A percentile compares a stretch with the other conserved stretches of the same genome.
Conservation (phyloP, 768 basidiomycete genomes). For the Suillus spraguei region DNA sequence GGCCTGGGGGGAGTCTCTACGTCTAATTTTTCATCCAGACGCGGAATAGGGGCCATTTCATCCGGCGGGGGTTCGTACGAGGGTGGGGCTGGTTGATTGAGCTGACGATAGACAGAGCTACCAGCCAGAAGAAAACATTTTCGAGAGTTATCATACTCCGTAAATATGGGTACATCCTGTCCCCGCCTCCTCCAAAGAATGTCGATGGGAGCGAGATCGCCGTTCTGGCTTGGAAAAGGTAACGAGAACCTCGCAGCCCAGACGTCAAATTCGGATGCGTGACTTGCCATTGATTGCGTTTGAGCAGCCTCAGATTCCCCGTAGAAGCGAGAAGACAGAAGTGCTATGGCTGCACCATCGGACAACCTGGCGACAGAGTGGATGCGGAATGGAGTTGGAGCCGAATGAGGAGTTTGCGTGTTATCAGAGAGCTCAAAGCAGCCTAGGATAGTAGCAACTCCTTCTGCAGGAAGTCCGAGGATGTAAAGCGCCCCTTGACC, state of each 20-base stretch:
- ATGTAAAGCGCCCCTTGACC: slow-evolving; percentile 71
- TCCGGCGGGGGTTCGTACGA: slow-evolving; percentile 62
- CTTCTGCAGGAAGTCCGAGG: slow-evolving; percentile 45
- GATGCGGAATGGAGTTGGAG: slow-evolving; percentile 41
- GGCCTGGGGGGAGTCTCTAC: slow-evolving; percentile 47
- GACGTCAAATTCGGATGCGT: slow-evolving; percentile 56
- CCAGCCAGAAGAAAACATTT: slow-evolving; percentile 60
- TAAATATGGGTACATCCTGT: slow-evolving; percentile 66
- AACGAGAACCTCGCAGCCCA: slow-evolving; percentile 60
- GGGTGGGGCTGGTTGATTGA: slow-evolving; percentile 33
- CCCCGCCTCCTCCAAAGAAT: slow-evolving; percentile 74
- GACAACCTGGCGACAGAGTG: slow-evolving; percentile 38
- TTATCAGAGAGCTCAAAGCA: slow-evolving; percentile 46
- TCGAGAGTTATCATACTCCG: slow-evolving; percentile 47
- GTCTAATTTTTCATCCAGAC: slow-evolving; percentile 58
- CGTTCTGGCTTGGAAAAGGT: slow-evolving; percentile 35
- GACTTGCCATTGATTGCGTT: slow-evolving; percentile 19
- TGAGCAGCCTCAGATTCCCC: slow-evolving; percentile 23
- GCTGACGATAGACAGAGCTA: slow-evolving; percentile 53
- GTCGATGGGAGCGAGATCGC: slow-evolving; percentile 43
- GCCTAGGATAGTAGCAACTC: slow-evolving; percentile 49
- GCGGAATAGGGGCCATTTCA: slow-evolving; percentile 72
- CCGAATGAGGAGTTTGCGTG: slow-evolving; percentile 23
- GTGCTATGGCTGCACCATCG: slow-evolving; percentile 42
- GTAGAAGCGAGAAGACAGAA: slow-evolving; percentile 65